phyloP scores from a whole-genome alignment of 2,329 filamentous ascomycete species.

The Cladobotryum protrusum region DNA sequence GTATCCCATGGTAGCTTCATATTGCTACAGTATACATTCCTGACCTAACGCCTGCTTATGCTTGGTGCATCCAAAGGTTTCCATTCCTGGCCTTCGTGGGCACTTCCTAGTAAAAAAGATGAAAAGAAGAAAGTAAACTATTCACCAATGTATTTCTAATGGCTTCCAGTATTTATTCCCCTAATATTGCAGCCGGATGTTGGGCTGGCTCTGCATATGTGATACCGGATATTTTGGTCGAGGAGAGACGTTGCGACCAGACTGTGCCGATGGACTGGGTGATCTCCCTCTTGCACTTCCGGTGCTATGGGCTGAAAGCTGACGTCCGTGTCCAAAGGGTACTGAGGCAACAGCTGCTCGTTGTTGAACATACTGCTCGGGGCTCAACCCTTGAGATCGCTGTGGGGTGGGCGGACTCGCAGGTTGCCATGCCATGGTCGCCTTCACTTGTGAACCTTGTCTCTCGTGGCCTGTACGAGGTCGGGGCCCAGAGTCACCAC shows the following conservation, averaged over 20 bases:
- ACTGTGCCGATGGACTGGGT: conserved; percentile 23
- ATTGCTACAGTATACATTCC: conserved; percentile 2
- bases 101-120: background rate
- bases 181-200: conserved; percentile 27
- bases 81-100: conserved; percentile 1
- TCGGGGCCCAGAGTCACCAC: conserved; percentile 18
- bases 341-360: conserved; percentile 55
- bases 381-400: conserved; percentile 51
- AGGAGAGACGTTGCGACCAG: conserved; percentile 22
- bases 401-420: conserved; percentile 48
- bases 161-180: conserved; percentile 29
- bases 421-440: conserved; percentile 70
- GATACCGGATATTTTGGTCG: conserved; percentile 17
- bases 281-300: conserved; percentile 15
- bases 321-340: conserved; percentile 54
- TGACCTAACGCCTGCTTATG: conserved; percentile 11
- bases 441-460: conserved; percentile 46
- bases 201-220: conserved; percentile 16
- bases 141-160: background rate
- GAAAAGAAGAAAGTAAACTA: conserved; percentile 6
- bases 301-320: conserved; percentile 45
- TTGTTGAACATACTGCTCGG: conserved; percentile 80
- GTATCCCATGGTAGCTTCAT: conserved; percentile 2
- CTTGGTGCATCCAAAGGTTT: conserved; percentile 9
- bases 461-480: conserved; percentile 33